Conservation (phyloP, 1,284 basidiomycete genomes). For the Trichosporon sp. region DNA sequence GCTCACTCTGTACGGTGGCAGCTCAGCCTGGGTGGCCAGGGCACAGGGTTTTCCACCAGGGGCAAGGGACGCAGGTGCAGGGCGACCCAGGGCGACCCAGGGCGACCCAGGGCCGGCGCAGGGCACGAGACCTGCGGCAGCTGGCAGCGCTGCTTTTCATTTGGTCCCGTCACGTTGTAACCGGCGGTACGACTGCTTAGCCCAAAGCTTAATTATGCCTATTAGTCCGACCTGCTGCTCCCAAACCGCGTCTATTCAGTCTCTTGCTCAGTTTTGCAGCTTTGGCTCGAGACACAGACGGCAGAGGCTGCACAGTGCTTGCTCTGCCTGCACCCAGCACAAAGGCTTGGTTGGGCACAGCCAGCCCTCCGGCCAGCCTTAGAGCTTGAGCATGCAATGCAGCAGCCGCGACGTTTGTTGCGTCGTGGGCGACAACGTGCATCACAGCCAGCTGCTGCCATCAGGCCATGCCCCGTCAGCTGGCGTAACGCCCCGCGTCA, state of each 20-base stretch:
- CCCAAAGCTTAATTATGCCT: constrained; percentile 1
- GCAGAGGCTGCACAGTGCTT: no score
- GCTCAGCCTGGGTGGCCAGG: not conserved
- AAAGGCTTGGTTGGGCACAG: not conserved
- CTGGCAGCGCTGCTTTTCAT: not conserved
- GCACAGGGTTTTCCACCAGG: not conserved
- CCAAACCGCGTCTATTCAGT: not conserved
- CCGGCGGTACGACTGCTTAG: not conserved
- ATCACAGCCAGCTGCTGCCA: not conserved
- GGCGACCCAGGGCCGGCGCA: not conserved
- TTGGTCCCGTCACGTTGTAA: constrained; percentile 1
- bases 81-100: not conserved
- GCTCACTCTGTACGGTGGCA: not conserved
- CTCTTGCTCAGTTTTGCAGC: not conserved
- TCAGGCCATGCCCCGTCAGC: not conserved
- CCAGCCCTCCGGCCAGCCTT: not conserved
- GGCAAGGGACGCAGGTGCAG: not conserved
- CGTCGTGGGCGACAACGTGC: not conserved
- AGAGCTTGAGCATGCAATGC: not conserved
- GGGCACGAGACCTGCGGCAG: not conserved
- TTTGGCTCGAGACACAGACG: no score
- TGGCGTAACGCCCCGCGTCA: not conserved
- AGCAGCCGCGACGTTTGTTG: not conserved
- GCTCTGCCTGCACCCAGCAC: no score
- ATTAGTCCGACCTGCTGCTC: not conserved